Conservation (phyloP, 768 basidiomycete genomes). For the Ramaria sp. region DNA sequence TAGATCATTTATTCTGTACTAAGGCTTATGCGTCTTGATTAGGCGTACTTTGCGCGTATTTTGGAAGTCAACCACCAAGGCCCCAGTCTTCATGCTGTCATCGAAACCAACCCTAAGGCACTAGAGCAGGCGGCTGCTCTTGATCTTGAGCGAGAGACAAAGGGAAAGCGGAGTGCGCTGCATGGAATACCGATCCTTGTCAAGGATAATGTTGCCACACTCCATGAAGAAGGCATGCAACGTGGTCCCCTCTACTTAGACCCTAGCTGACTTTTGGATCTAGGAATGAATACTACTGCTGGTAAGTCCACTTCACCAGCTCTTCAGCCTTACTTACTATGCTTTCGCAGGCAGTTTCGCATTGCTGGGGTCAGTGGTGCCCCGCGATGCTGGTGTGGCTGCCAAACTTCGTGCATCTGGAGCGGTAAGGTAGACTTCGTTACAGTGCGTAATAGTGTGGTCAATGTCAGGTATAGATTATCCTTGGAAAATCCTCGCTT, state of each 20-base stretch:
- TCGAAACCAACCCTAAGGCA: constrained; percentile 10
- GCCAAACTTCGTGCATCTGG: constrained; percentile 23
- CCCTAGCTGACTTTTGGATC: neutral
- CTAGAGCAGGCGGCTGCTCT: constrained; percentile 5
- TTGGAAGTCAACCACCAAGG: constrained; percentile 10
- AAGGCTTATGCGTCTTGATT: neutral
- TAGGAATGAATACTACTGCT: constrained; percentile 7
- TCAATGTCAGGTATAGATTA: neutral
- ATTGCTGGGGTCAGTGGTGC: no score
- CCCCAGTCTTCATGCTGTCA: constrained; percentile 9
- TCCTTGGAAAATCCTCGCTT: constrained; percentile 43
- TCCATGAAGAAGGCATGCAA: constrained; percentile 5
- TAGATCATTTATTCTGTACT: neutral
- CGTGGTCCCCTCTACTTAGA: neutral
- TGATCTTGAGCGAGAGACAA: constrained; percentile 6
- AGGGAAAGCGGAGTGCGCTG: constrained; percentile 6
- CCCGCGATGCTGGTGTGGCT: no score
- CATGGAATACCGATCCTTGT: constrained; percentile 12
- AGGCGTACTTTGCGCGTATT: constrained; percentile 11
- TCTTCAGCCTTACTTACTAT: no score
- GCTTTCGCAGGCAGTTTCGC: no score
- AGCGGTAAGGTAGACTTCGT: constrained; percentile 15
- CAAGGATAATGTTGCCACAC: constrained; percentile 16
- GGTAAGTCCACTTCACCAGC: neutral
- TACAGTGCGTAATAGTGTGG: no score